Evolutionary conservation across 352 stramenopile species (phyloP), one percentile per base, ranked within the genome.

Genomic region (Globisporangium cystogenes): DNA sequence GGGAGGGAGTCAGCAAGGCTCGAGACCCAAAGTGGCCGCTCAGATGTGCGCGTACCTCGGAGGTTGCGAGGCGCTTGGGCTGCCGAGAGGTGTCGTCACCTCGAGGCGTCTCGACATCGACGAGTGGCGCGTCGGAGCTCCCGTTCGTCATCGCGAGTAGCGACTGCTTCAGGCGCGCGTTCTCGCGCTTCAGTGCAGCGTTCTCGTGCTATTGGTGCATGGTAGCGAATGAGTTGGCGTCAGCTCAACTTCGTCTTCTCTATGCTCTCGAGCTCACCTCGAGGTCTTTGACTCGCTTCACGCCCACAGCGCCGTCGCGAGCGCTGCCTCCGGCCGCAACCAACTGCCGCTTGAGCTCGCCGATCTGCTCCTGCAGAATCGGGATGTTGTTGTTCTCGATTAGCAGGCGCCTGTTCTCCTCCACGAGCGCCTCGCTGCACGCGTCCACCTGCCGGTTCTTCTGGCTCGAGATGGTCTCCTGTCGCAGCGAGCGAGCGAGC

Each of bases 371-470:
- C 53, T 87, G 77, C 26, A 93, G 61, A 41, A 93, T 82, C 3
- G 82, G 81, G 35, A 93, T 90, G 67, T 93, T 93, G 67, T 90
- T 90, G 70, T 89, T 90, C 46, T 93, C 82, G 8, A 83, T 85
- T 58, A 79, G 76, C 14, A 93, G 57, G 8, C 72, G 73, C 24
- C 65, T 70, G 46, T 81, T 90, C 27, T 90, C 82, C 37, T 81
- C 75, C 23, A 85, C 23, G 15, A 93, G 65, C 11, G 64, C 60
- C 4, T 73, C 54, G 8, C 72, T 69, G n/a, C 72, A 68, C n/a
- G 67, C 55, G 44, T 88, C 71, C 7, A 82, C 50, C 44, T 76
- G 64, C 10, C 62, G 67, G 11, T 70, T 79, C 60, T 85, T 88
- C 52, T 82, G 76, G 42, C 53, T 77, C 16, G 62, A 61, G 10